Base-by-base conservation (phyloP, 2,329 filamentous ascomycete genomes). In the Fusarium neocosmosporiellum region DNA sequence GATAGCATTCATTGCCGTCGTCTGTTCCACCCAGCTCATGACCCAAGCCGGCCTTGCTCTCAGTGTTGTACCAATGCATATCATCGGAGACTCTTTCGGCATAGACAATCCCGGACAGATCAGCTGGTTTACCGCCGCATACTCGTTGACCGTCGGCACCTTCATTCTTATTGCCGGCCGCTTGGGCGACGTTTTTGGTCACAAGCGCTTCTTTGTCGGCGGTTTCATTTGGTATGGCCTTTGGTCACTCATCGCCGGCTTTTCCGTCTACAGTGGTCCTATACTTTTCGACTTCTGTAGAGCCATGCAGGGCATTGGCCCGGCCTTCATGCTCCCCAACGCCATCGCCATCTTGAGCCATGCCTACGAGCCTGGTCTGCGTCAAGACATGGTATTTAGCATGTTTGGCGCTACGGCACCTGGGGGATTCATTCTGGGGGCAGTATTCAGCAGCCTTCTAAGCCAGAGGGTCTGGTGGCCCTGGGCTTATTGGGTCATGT, bases 281-380 rank as follows among this genome's bases (percentile, higher is more conserved):
- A 63, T 80, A 41, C 76, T 82, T 65, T 87, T 88, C 73, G 82
- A 83, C 41, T 81, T 87, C 60, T 82, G 82, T 31, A 84, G 87
- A 27, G 86, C 83, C 3, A 78, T 89, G 11, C 86, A 89, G 68
- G 86, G 87, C 3, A 85, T 88, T 43, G 89, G 88, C 0, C 86
- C 88, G 1, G 86, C 88, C 0, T 82, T 91, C 50, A 73, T 85
- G 53, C 78, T 91, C 20, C 88, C 89, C 0, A 91, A 90, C 73
- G 86, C 81, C 2, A 79, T 91, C 37, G 89, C 88, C 3, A 82
- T 91, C 18, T 78, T 91, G 6, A 88, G 89, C 6, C 80, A 81
- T 0, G 83, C 84, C 2, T 91, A 91, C 72, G 78, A 81, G 1
- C 77, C 78, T 0, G 81, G 82, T 2, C 66, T 66, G 18, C 79